phyloP scores from a whole-genome alignment of 257 asterid genomes.

The Solanum verrucosum region DNA sequence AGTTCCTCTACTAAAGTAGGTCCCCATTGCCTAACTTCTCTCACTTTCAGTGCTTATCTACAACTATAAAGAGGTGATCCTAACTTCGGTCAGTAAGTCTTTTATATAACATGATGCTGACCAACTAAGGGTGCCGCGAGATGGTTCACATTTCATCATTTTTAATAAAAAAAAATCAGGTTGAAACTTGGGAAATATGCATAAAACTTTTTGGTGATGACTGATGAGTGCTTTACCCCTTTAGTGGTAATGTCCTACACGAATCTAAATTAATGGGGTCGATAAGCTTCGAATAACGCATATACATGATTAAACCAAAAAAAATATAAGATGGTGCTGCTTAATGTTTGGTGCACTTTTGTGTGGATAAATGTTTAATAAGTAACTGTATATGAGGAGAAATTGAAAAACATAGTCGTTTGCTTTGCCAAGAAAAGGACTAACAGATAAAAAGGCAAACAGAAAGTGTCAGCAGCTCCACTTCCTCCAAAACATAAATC shows the following conservation, averaged over 20 bases:
- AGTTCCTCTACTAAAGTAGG: background rate
- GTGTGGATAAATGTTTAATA: background rate
- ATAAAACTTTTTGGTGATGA: background rate
- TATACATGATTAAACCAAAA: background rate
- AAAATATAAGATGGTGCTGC: background rate
- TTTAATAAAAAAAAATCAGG: background rate
- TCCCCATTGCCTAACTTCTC: background rate
- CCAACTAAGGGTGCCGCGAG: background rate
- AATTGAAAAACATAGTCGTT: background rate
- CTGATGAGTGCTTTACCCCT: background rate
- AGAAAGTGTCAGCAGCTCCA: background rate
- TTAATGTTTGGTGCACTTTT: background rate
- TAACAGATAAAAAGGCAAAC: background rate
- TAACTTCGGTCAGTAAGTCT: background rate
- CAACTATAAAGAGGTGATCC: background rate
- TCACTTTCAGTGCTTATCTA: background rate
- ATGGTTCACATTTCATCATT: background rate
- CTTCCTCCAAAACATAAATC: background rate
- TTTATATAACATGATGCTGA: background rate
- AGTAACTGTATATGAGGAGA: background rate
- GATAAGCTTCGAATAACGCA: background rate
- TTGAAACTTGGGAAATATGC: background rate
- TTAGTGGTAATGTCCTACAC: background rate
- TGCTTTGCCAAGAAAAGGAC: background rate
- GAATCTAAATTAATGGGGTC: background rate